Evolutionary conservation across 2,329 filamentous ascomycete species (phyloP), one percentile per base, ranked within the genome.

Genomic region (Sporothrix brasiliensis): DNA sequence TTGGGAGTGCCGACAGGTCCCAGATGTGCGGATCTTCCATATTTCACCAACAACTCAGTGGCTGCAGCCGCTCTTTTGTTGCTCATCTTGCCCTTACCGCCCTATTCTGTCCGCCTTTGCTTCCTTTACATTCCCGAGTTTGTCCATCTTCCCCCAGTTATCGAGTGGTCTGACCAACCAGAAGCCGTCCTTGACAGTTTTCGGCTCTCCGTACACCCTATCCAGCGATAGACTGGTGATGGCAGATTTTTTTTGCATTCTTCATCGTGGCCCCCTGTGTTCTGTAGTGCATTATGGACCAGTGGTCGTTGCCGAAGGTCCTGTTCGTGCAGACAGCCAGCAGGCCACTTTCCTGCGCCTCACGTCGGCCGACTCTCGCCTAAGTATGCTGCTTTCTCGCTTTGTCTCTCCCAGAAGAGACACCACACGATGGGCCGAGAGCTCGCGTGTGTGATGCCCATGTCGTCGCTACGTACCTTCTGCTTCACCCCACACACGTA

Each of bases 221-320:
- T 49, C 52, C 52, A 30, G 34, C 49, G 30, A 52, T 21, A 16
- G 34, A 47, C 27, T 68, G 58, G 54, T 11, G 60, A 30, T 39
- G 52, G 39, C 58, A 41, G 44, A 27, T 10, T 39, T 60, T 61
- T 61, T 27, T 21, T 69, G 67, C 70, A 71, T 71, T 71, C 67
- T 69, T 69, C 70, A 67, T 61, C 67, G 70, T 71, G 70, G 70
- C 67, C 63, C 69, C 70, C 56, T 71, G 70, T 67, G 21, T 53
- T 47, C 58, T 47, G 58, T 4, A 27, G 39, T 27, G 58, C 27
- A 30, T 30, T 21, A 47, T 39, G 34, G 44, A 44, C 66, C 56
- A 47, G 50, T 67, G 30, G 13, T 41, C 9, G 47, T 14, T 47
- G 21, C 27, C n/a, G n/a, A 50, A 24, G 61, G 41, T 44, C 63